Evolutionary conservation across 108 stramenopile genomes (phyloP), one percentile per base, ranked within the genome.

Genomic region (Cyclotella kingstonii): DNA sequence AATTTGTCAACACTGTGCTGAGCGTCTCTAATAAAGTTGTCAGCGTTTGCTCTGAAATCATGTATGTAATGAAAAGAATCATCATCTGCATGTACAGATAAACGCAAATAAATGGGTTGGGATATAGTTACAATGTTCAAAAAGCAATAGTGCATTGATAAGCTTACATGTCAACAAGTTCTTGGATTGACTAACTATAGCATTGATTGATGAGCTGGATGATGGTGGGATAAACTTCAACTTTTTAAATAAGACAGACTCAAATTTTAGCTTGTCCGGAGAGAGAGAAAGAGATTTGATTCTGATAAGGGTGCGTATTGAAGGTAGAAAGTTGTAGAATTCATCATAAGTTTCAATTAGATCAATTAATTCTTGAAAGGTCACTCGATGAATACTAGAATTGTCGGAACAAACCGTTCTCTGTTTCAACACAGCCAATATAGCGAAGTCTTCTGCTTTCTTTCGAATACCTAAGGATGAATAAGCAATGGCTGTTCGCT

Each of bases 361-460:
- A 27, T 60, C 59, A 40, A 60, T 40, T 19, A 73, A 22, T 0
- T 65, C 72, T 25, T 73, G 41, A 27, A 73, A 48, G 19, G 58
- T 60, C 23, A 73, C 31, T 40, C 59, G 56, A 9, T 27, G 41
- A 9, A 54, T 35, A 3, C n/a, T 54, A 33, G 43, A 30, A 31
- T 41, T 36, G 5, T 68, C 58, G 5, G 41, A 23, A 35, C 31
- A 41, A 2, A 73, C 17, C 1, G 66, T 38, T 54, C 47, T 60
- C 17, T 60, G 35, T 53, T 65, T 73, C 53, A 73, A 30, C 22
- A 30, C 51, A 38, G 72, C 43, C 43, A 64, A 47, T 27, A 73
- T 35, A 10, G 72, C 72, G 42, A 33, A 38, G 54, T 73, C 72
- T 55, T 73, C 72, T 23, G 72, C 64, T 73, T 73, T 73, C 31